Conservation (phyloP, 2,329 filamentous ascomycete species). For the Fusarium verticillioides region DNA sequence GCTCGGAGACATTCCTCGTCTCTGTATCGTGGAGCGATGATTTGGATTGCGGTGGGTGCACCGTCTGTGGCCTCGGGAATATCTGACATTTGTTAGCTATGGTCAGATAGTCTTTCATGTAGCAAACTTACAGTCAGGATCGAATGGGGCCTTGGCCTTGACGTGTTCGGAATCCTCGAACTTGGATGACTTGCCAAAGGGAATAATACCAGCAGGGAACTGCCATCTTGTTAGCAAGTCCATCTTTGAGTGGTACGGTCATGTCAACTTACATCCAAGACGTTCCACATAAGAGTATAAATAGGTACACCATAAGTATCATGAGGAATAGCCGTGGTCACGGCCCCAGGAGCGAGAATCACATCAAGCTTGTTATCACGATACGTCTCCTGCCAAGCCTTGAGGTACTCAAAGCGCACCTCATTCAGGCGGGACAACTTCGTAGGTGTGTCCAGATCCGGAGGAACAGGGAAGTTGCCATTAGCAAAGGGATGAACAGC, state of each 20-base stretch:
- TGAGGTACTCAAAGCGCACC: slow-evolving; percentile 7
- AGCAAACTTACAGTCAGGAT: slow-evolving; percentile 34
- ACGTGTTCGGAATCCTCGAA: slow-evolving; percentile 13
- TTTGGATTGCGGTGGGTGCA: slow-evolving; percentile 32
- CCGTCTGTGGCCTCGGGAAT: slow-evolving; percentile 27
- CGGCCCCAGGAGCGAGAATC: slow-evolving; percentile 31
- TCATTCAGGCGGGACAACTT: slow-evolving; percentile 17
- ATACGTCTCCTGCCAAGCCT: slow-evolving; percentile 30
- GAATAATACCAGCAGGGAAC: slow-evolving; percentile 41
- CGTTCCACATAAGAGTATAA: slow-evolving; percentile 43
- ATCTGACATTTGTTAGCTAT: slow-evolving; percentile 10
- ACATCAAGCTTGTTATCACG: slow-evolving; percentile 32
- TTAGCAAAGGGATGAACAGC: slow-evolving; percentile 32
- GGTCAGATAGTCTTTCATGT: rapidly evolving
- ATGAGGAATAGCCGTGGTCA: slow-evolving; percentile 30
- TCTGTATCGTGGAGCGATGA: slow-evolving; percentile 32
- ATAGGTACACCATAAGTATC: slow-evolving; percentile 37
- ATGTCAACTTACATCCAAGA: slow-evolving; percentile 25
- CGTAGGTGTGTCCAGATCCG: not conserved
- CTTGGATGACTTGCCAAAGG: slow-evolving; percentile 30
- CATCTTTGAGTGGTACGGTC: rapidly evolving
- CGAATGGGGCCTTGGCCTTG: slow-evolving; percentile 26
- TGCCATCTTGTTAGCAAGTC: not conserved
- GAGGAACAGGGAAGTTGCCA: slow-evolving; percentile 23
- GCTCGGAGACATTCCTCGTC: slow-evolving; percentile 40